Percentiles rank a stretch among this genome's conserved stretches.
Conservation (phyloP, 345 rosid species). For the Barbarea vulgaris region DNA sequence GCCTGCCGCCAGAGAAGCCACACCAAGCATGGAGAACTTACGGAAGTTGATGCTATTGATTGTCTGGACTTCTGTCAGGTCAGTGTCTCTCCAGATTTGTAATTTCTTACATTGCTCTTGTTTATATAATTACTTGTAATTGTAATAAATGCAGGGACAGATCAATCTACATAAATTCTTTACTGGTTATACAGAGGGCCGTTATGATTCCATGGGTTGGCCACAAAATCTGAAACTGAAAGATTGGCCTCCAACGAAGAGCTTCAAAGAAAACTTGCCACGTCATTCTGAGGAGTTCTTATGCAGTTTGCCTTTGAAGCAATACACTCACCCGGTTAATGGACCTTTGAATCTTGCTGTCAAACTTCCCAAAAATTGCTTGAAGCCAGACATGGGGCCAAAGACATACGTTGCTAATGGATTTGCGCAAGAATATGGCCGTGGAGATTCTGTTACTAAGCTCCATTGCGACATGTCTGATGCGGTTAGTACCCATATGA, state of each 20-base stretch:
- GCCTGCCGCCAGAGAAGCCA: slow-evolving; percentile 56
- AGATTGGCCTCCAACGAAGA: slow-evolving; percentile 82
- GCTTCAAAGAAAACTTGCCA: slow-evolving; percentile 59
- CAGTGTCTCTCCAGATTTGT: slow-evolving; percentile 14
- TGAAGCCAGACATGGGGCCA: slow-evolving; percentile 89
- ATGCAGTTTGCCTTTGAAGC: slow-evolving; percentile 67
- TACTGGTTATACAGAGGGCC: slow-evolving; percentile 51
- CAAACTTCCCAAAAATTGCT: slow-evolving; percentile 51
- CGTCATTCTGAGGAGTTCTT: slow-evolving; percentile 73
- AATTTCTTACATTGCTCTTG: not conserved
- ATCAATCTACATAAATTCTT: slow-evolving; percentile 61
- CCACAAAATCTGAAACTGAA: slow-evolving; percentile 70
- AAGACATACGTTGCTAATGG: slow-evolving; percentile 85
- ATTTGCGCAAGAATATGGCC: slow-evolving; percentile 65
- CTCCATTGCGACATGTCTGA: slow-evolving; percentile 92
- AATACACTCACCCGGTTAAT: slow-evolving; percentile 64
- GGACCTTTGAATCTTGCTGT: slow-evolving; percentile 68
- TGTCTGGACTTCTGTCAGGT: slow-evolving; percentile 63
- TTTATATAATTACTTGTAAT: slow-evolving; percentile 8
- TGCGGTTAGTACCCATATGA: slow-evolving; percentile 51
- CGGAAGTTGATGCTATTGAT: slow-evolving; percentile 56
- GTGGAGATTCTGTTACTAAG: slow-evolving; percentile 89
- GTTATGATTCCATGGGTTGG: slow-evolving; percentile 48
- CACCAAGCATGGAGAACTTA: slow-evolving; percentile 42
- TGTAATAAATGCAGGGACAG: slow-evolving; percentile 47